Evolutionary conservation across 768 basidiomycete genomes (phyloP).

Genomic region (Collybia mongolica): DNA sequence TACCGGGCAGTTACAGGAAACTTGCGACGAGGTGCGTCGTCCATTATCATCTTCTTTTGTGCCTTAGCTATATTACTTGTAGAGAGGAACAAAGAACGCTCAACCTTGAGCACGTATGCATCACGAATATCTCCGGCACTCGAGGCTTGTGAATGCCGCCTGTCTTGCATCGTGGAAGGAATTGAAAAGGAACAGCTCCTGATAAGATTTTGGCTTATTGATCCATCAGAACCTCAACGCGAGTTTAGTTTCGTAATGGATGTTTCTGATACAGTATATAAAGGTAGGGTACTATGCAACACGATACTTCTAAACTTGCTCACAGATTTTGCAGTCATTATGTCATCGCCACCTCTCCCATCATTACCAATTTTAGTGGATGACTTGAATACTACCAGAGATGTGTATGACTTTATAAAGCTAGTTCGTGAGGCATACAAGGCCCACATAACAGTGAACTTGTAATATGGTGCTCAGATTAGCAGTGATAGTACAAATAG

Average conservation of each 20-base stretch:
- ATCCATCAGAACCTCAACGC: slow-evolving; percentile 51
- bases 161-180: slow-evolving; percentile 75
- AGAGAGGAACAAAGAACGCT: slow-evolving; percentile 72
- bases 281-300: slow-evolving; percentile 44
- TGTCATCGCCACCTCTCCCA: slow-evolving; percentile 70
- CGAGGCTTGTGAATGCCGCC: slow-evolving; percentile 48
- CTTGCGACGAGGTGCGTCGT: slow-evolving; percentile 57
- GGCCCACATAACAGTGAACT: slow-evolving; percentile 15
- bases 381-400: slow-evolving; percentile 65
- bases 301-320: too few species aligned
- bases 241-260: slow-evolving; percentile 82
- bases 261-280: slow-evolving; percentile 57
- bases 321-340: slow-evolving; percentile 58
- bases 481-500: too few species aligned
- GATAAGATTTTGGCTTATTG: slow-evolving; percentile 68
- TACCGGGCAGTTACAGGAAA: slow-evolving; percentile 61
- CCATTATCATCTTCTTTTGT: not conserved
- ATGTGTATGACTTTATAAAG: slow-evolving; percentile 73
- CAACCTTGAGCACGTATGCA: slow-evolving; percentile 52
- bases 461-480: not conserved
- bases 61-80: not conserved
- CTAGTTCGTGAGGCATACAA: slow-evolving; percentile 58
- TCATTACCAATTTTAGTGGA: slow-evolving; percentile 66
- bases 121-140: slow-evolving; percentile 55
- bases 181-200: slow-evolving; percentile 71